Evolutionary conservation across 2,329 filamentous ascomycete genomes (phyloP), one percentile per base, ranked within the genome.

Genomic region (Xylaria sp.): DNA sequence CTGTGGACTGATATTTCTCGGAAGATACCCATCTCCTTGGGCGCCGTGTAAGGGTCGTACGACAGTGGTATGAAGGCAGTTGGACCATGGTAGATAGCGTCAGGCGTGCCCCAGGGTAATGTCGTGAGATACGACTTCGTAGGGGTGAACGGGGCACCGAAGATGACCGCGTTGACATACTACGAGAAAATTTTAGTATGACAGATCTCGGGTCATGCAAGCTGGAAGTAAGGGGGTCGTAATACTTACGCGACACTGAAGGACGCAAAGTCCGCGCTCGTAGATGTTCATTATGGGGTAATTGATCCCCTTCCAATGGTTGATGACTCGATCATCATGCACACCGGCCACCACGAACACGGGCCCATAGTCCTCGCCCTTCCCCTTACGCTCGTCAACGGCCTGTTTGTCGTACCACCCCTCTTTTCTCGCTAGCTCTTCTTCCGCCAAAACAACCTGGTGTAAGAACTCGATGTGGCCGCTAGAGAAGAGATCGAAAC

Each of bases 241-340:
- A 63, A 25, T 32, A 71, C 88, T 76, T 84, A 95, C 93, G 80
- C 92, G 92, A 85, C 96, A 99, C 78, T 99, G 96, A 71, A 98
- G 84, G 35, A 98, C 95, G 79, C 96, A 99, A 25, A 99, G 89
- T 1, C 94, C 94, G 50, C 96, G 91, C 84, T 99, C 96, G 76
- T 95, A 97, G 66, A 97, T 94, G 84, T 98, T 99, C 96, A 99
- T 99, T 82, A 99, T 98, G 29, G 96, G 96, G 79, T 98, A 99
- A 83, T 99, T 99, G 75, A 98, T 87, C 42, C 96, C 95, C 82
- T 98, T 98, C 92, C 94, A 97, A 76, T 91, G 85, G 81, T 99
- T 99, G 81, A 99, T 97, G 69, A 97, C 94, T 72, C 92, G 90
- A 79, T 99, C 96, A 76, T 97, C 93, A 81, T 99, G 96, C 27